Evolutionary conservation across 768 basidiomycete genomes (phyloP).

Genomic region (Rhodotorula graminis): DNA sequence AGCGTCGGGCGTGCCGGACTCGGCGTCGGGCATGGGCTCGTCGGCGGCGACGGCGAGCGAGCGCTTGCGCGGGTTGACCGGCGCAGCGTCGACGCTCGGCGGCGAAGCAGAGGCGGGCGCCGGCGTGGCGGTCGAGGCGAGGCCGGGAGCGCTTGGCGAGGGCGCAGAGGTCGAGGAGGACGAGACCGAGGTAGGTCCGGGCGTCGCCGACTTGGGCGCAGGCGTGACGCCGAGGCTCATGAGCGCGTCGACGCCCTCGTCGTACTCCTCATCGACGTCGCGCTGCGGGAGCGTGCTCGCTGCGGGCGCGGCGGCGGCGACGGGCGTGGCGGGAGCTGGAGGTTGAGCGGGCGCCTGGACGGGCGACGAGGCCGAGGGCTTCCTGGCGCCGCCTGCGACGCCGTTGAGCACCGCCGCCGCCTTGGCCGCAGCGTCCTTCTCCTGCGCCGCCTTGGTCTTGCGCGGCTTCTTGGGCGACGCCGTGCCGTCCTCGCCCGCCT

Average conservation of each 20-base stretch:
- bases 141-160: not conserved
- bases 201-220: not conserved
- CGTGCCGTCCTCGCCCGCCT: constrained; percentile 31
- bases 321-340: constrained; percentile 48
- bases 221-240: constrained; percentile 58
- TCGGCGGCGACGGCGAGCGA: constrained; percentile 14
- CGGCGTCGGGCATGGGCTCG: not conserved
- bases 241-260: constrained; percentile 81
- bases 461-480: constrained; percentile 28
- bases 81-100: not conserved
- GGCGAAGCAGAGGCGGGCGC: not conserved
- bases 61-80: constrained; percentile 29
- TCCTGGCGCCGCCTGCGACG: constrained; percentile 54
- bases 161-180: not conserved
- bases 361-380: constrained; percentile 49
- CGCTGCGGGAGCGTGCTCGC: constrained; percentile 48
- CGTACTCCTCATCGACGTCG: constrained; percentile 84
- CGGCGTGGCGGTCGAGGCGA: not conserved
- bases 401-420: constrained; percentile 47
- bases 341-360: constrained; percentile 59
- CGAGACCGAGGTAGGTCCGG: not conserved
- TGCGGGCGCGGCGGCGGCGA: not conserved
- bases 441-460: constrained; percentile 21
- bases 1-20: too few relatives aligned
- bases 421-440: constrained; percentile 59